A percentile compares a stretch with the other conserved stretches of the same genome.
These are phyloP conservation scores for Leptographium galeiforme DNA, from an alignment of 2,329 filamentous ascomycete genomes.

Conservation along the genomic window DNA sequence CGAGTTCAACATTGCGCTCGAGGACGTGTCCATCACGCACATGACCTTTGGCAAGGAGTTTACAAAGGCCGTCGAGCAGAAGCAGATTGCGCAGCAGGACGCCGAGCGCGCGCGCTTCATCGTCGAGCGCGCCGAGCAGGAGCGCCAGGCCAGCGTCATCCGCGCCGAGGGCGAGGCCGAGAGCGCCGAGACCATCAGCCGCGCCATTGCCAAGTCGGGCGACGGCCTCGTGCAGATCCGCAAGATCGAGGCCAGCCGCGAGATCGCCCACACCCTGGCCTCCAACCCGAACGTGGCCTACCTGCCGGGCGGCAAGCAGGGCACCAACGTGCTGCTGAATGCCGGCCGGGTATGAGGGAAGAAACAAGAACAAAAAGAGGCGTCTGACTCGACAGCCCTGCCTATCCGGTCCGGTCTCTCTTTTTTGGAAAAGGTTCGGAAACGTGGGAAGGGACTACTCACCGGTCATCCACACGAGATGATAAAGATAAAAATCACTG, in stretches of 20 bases:
- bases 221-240: constrained; percentile 92
- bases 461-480: no score
- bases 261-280: constrained; percentile 84
- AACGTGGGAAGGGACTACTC: neutral
- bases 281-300: constrained; percentile 93
- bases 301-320: constrained; percentile 62
- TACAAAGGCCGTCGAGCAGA: constrained; percentile 97
- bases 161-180: constrained; percentile 95
- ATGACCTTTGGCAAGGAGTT: constrained; percentile 99
- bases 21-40: constrained; percentile 98
- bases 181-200: constrained; percentile 88
- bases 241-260: constrained; percentile 91
- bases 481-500: neutral
- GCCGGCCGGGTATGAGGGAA: constrained; percentile 28
- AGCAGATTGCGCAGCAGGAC: constrained; percentile 99
- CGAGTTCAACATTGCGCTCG: constrained; percentile 98
- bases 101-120: constrained; percentile 95
- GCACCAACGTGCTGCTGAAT: constrained; percentile 38
- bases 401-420: no score
- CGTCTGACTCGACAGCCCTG: no score
- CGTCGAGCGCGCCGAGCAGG: constrained; percentile 96
- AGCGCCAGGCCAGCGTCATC: constrained; percentile 96
- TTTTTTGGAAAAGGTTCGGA: no score
- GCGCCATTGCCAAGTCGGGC: constrained; percentile 77
- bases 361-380: neutral